These are phyloP conservation scores for Asterella californica DNA, from an alignment of 225 moss, liverwort and hornwort genomes.

Conservation along the genomic window DNA sequence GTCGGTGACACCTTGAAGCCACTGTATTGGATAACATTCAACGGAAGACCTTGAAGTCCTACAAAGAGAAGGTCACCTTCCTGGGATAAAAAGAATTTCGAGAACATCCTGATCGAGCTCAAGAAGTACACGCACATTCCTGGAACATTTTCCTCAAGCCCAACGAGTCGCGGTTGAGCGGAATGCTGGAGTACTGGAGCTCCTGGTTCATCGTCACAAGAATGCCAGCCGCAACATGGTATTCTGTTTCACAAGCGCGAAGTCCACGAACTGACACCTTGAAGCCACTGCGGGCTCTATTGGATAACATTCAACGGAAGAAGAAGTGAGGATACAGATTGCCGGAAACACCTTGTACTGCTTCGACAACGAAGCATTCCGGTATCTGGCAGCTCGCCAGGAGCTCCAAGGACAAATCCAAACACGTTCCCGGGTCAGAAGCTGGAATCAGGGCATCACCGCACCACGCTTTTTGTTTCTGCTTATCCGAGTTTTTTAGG, in stretches of 20 bases:
- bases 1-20: conserved; percentile 22
- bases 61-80: conserved; percentile 2
- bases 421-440: conserved; percentile 1
- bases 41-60: conserved; percentile 2
- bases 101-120: conserved; percentile 14
- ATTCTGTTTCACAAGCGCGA: conserved; percentile 22
- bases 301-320: conserved; percentile 18
- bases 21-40: no score
- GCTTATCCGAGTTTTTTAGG: no score
- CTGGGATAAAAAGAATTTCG: conserved; percentile 32
- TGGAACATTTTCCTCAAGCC: conserved; percentile 29
- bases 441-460: conserved; percentile 27
- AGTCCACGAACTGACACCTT: conserved; percentile 16
- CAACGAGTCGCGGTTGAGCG: conserved; percentile 22
- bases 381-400: conserved; percentile 15
- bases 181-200: conserved; percentile 24
- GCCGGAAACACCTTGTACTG: conserved; percentile 16
- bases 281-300: conserved; percentile 5
- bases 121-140: conserved; percentile 1
- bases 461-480: no score
- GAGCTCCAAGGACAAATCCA: background rate
- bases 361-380: conserved; percentile 31
- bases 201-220: conserved; percentile 22
- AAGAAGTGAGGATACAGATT: conserved; percentile 16
- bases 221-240: conserved; percentile 13